phyloP scores from a whole-genome alignment of 2,329 filamentous ascomycete species.

The Beauveria sp. region DNA sequence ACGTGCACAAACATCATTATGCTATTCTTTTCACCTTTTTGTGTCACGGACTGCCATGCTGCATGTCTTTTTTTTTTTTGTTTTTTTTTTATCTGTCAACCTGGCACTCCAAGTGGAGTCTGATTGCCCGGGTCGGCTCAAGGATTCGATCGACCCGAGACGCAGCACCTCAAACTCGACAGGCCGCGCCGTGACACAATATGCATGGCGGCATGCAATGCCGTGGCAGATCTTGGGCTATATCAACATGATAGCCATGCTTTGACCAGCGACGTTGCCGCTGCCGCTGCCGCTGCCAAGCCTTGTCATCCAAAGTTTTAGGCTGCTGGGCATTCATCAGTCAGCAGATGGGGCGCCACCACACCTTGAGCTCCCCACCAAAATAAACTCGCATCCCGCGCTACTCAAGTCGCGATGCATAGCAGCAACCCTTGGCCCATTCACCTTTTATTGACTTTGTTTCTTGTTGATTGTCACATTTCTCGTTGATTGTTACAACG shows the following conservation, averaged over 20 bases:
- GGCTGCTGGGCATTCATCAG: not conserved
- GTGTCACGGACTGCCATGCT: not conserved
- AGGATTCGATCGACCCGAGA: not conserved
- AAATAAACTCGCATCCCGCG: constrained; percentile 13
- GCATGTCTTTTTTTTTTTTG: not conserved
- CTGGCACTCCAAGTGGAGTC: constrained; percentile 4
- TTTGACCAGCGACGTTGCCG: not conserved
- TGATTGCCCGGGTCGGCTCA: not conserved
- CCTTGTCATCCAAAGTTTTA: not conserved
- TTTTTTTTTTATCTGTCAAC: not conserved
- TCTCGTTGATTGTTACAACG: not conserved
- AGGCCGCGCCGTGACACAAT: not conserved
- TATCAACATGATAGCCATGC: not conserved
- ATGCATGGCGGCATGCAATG: not conserved
- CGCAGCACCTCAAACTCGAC: not conserved
- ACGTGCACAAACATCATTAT: not conserved
- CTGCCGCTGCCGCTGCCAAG: not conserved
- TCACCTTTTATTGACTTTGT: not conserved
- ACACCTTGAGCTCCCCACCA: constrained; percentile 10
- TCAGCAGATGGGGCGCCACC: constrained; percentile 5
- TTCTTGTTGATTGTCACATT: not conserved
- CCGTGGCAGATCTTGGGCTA: not conserved
- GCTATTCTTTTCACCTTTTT: not conserved
- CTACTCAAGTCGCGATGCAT: constrained; percentile 9
- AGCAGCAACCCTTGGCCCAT: not conserved